Percentiles rank a stretch among this genome's conserved stretches.
Evolutionary conservation across 257 asterid species (phyloP).

Genomic region (Thymus mandschuricus): DNA sequence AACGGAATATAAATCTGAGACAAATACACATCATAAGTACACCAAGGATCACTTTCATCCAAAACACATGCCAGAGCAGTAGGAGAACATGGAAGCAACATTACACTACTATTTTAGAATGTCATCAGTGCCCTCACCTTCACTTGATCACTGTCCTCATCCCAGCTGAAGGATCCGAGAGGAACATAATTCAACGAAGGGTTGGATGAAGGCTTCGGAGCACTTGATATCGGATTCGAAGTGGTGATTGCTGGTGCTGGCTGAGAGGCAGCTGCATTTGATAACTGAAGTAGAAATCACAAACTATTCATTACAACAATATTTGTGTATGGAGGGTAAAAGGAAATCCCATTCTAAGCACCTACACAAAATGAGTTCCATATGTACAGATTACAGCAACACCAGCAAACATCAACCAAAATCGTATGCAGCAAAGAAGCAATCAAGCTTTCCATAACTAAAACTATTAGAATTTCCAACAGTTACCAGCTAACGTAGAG

Average conservation of each 20-base stretch:
- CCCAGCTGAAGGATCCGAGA: constrained; percentile 90
- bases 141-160: constrained; percentile 77
- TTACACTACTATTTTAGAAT: neutral
- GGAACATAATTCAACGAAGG: constrained; percentile 50
- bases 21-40: neutral
- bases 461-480: no score
- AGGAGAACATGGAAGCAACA: neutral
- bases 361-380: neutral
- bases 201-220: constrained; percentile 40
- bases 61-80: neutral
- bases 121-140: constrained; percentile 49
- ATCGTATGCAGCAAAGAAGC: neutral
- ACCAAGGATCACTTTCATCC: neutral
- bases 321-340: neutral
- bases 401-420: neutral
- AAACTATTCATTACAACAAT: neutral
- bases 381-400: no score
- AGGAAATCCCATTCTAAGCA: neutral
- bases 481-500: no score
- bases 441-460: no score
- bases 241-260: constrained; percentile 35
- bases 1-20: constrained; percentile 74
- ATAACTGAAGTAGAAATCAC: constrained; percentile 40
- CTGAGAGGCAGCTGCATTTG: constrained; percentile 38
- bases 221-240: constrained; percentile 33